Evolutionary conservation across 2,329 filamentous ascomycete species (phyloP), one percentile per base, ranked within the genome.

Genomic region (Metarhizium humberi): DNA sequence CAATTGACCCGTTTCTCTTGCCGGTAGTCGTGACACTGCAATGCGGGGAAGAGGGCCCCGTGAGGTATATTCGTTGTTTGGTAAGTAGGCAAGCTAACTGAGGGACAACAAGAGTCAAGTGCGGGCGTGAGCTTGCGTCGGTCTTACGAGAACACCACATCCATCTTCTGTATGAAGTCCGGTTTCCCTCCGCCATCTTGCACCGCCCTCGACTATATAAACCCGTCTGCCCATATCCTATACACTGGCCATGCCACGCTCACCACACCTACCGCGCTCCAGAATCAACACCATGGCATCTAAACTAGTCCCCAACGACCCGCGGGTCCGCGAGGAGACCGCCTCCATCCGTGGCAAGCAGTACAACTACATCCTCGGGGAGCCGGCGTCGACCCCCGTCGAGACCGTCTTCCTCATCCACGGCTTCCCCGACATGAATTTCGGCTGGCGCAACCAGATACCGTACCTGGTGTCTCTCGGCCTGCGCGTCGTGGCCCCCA

Each of bases 401-500:
- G 77, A 74, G 48, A 82, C 79, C 16, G 71, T 82, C 54, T 70
- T 84, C 56, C 73, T 80, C 11, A 57, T 88, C 65, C 87, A 91
- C 70, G 92, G 92, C 61, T 95, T 86, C 73, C 92, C 92, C 0
- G 91, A 96, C 71, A 72, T 94, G 18, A 82, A 83, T 8, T 84
- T 91, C 66, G 90, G 87, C 66, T 97, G 92, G 92, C 86, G 92
- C 58, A 86, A 89, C 71, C 92, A 96, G 71, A 87, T 96, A 57
- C 91, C 92, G 0, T 72, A 83, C 62, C 78, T 97, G 25, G 71
- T 87, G 38, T 78, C 84, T 6, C 76, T 90, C 55, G 87, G 86
- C 25, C 81, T 92, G 60, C 82, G 87, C 55, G 90, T 96, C 54
- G 82, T 97, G 29, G 89, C 84, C 11, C 88, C 90, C 0, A 90